Conservation (phyloP, 2,329 filamentous ascomycete species). For the Cercospora sesami region DNA sequence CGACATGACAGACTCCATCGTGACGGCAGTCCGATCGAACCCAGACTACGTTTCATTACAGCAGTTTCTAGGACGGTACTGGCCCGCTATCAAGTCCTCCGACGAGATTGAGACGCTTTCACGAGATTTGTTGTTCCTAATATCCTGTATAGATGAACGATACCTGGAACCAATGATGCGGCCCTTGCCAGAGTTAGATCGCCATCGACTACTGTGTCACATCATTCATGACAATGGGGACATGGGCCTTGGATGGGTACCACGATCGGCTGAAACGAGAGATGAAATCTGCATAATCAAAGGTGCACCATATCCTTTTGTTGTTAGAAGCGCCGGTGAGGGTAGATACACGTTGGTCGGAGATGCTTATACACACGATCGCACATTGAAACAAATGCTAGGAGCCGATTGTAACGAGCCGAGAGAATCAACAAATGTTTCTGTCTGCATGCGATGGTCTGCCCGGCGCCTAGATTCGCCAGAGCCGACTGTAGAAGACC, state of each 20-base stretch:
- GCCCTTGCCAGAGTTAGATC: not conserved
- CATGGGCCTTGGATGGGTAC: not conserved
- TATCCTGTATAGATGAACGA: not conserved
- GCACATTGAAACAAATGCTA: not conserved
- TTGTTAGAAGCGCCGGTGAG: not conserved
- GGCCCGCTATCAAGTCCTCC: not conserved
- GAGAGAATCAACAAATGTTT: not conserved
- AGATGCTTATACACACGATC: not conserved
- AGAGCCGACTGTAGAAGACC: not conserved
- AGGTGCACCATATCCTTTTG: not conserved
- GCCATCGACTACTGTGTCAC: not conserved
- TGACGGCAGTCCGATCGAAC: not conserved
- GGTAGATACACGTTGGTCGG: not conserved
- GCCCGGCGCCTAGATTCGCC: not conserved
- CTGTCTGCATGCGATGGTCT: not conserved
- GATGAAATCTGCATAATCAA: not conserved
- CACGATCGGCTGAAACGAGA: not conserved
- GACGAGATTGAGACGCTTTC: not conserved
- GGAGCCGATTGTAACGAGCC: not conserved
- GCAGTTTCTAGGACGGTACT: not conserved
- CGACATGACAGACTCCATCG: not conserved
- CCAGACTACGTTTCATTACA: not conserved
- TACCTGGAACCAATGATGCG: not conserved
- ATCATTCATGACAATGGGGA: not conserved
- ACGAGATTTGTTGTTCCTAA: not conserved